Evolutionary conservation across 1,139 yeast genomes (phyloP), one percentile per base, ranked within the genome.

Genomic region (Protomyces macrosporus): DNA sequence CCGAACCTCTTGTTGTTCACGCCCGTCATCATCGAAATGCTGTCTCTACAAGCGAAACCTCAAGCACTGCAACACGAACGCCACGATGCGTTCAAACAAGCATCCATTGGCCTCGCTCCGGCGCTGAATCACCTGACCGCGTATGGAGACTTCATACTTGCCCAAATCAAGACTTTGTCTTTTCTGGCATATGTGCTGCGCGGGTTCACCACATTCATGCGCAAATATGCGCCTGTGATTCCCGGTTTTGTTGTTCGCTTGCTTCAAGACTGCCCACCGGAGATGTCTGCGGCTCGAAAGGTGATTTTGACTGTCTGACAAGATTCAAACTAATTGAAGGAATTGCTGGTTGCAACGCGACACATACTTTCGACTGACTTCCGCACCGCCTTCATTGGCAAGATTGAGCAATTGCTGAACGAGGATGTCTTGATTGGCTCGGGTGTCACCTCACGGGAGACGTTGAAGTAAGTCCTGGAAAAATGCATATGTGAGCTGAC

Each of bases 131-230:
- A 9, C 10, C 12, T 32, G 34, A 10, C 36, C 1, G 56, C 56
- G 4, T 93, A 87, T 75, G 88, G 95, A 67, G 98, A 95, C 70
- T 89, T 93, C 71, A 85, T 93, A 23, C 78, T 89, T 51, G 95
- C 97, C n/a, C 99, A 95, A 75, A 97, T 95, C 50, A 95, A 95
- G 74, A 96, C 98, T 0, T 95, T 96, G 63, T 90, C 97, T 0
- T 93, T 95, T 70, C 78, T 95, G 71, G 98, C 98, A 0, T 95
- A 91, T 73, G 90, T 91, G 68, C 86, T 95, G 52, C 82, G 98
- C 69, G 93, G 96, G 6, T 88, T 86, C 71, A 85, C 95, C 1
- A 82, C 84, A 40, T 85, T 84, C 57, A 76, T 93, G 69, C 72
- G 74, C 64, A 85, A 84, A 66, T 90, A 88, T 66, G 83, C 86